A percentile compares a stretch with the other conserved stretches of the same genome.
Conservation (phyloP, 345 rosid species). For the Populus deltoides region DNA sequence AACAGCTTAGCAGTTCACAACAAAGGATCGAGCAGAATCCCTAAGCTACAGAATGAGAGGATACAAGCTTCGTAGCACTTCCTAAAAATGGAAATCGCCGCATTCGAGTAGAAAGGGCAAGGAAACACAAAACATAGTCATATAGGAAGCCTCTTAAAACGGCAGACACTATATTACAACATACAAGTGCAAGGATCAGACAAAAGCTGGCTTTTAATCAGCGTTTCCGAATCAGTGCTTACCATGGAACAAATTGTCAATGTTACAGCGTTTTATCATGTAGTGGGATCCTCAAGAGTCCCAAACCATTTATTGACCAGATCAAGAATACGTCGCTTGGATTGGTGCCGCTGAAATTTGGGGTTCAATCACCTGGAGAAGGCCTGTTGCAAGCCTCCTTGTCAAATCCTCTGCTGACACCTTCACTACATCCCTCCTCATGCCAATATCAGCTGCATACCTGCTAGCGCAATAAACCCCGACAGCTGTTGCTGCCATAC, state of each 20-base stretch:
- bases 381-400: conserved; percentile 52
- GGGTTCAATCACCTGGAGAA: conserved; percentile 56
- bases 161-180: too few species aligned
- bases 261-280: not conserved
- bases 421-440: conserved; percentile 73
- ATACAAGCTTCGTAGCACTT: too few species aligned
- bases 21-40: too few species aligned
- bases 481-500: conserved; percentile 79
- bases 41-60: too few species aligned
- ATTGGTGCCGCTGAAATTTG: conserved; percentile 23
- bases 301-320: not conserved
- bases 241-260: not conserved
- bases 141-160: too few species aligned
- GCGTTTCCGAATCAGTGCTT: not conserved
- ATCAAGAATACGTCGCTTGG: not conserved
- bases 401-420: conserved; percentile 72
- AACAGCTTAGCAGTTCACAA: too few species aligned
- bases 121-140: too few species aligned
- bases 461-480: conserved; percentile 78
- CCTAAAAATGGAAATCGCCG: too few species aligned
- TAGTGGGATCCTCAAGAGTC: not conserved
- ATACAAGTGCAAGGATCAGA: too few species aligned
- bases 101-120: too few species aligned
- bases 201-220: too few species aligned
- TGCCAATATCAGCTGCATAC: conserved; percentile 82